Percentiles rank a stretch among this genome's conserved stretches.
phyloP scores from a whole-genome alignment of 106 monocot genomes.

The Acanthochlamys bracteata region DNA sequence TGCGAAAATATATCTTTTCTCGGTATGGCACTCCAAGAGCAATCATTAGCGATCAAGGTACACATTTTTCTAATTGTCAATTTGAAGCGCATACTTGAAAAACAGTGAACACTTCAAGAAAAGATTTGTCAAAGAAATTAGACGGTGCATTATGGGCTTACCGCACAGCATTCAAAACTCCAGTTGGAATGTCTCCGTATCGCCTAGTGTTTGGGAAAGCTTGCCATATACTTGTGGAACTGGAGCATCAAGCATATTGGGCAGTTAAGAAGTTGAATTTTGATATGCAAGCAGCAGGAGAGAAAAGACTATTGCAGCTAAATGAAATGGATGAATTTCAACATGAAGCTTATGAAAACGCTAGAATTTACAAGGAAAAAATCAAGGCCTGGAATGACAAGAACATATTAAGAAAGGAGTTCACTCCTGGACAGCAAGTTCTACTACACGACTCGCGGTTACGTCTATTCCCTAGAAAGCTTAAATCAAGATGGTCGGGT shows the following conservation, averaged over 20 bases:
- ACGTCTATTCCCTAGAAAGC: not conserved
- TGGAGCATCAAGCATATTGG: slow-evolving; percentile 11
- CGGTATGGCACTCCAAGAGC: slow-evolving; percentile 3
- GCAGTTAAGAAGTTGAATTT: not conserved
- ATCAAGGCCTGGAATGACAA: not conserved
- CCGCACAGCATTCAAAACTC: not conserved
- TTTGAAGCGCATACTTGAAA: slow-evolving; percentile 4
- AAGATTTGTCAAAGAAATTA: slow-evolving; percentile 2
- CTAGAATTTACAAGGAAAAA: not conserved
- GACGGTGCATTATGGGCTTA: slow-evolving; percentile 7
- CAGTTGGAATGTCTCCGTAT: not conserved
- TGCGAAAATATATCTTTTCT: not conserved
- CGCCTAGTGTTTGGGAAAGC: not conserved
- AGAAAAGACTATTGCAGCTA: not conserved
- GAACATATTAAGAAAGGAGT: not conserved
- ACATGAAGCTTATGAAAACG: not conserved
- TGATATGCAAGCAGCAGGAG: not conserved
- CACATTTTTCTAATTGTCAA: not conserved
- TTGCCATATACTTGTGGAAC: slow-evolving; percentile 9
- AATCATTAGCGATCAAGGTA: not conserved
- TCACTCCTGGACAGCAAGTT: not conserved
- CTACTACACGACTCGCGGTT: not conserved
- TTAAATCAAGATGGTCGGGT: not conserved
- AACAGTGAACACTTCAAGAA: not conserved
- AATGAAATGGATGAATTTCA: not conserved